Evolutionary conservation across 495 filamentous ascomycete species (phyloP), one percentile per base, ranked within the genome.

Genomic region (Neurospora sp.): DNA sequence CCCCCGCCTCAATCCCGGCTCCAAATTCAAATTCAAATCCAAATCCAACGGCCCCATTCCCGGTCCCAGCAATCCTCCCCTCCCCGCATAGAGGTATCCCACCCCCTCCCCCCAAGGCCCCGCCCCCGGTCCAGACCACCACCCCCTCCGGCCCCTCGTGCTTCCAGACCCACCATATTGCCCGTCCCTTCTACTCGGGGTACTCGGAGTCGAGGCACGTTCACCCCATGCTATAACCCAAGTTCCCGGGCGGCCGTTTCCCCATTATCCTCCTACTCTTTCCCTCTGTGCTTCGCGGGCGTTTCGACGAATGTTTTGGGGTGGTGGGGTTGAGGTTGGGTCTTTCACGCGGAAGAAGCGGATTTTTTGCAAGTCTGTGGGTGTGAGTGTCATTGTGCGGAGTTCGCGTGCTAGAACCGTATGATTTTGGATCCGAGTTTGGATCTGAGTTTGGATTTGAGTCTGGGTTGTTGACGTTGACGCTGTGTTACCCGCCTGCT

Each of bases 1-100:
- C 8, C 18, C 0, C 18, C 9, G 0, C 3, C 42, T 18, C 7
- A 1, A 0, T n/a, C 18, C 1, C 18, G 0, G 0, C 8, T 18
- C 42, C 18, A 0, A 0, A 20, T 12, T 20, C 20, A 14, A 10
- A 0, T 27, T 20, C 20, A 14, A 10, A 0, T 27, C 4, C 20
- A 53, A 12, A 12, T 6, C 9, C 20, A 20, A 20, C 20, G 20
- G 45, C 45, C 3, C 45, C 18, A 1, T 18, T 6, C 7, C 42
- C 41, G 16, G 5, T 14, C 39, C 39, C 18, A 16, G 4, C 14
- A 41, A 5, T 6, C 5, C 14, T 2, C 40, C 40, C 14, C 40
- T 41, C 40, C 40, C 40, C 40, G 14, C 14, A 4, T 41, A 16
- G 4, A 16, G 12, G 4, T 41, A 41, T 41, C 40, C 40, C 12